These are phyloP conservation scores for Thinopyrum elongatum DNA, from an alignment of 176 grass and related monocot species.

Conservation along the genomic window DNA sequence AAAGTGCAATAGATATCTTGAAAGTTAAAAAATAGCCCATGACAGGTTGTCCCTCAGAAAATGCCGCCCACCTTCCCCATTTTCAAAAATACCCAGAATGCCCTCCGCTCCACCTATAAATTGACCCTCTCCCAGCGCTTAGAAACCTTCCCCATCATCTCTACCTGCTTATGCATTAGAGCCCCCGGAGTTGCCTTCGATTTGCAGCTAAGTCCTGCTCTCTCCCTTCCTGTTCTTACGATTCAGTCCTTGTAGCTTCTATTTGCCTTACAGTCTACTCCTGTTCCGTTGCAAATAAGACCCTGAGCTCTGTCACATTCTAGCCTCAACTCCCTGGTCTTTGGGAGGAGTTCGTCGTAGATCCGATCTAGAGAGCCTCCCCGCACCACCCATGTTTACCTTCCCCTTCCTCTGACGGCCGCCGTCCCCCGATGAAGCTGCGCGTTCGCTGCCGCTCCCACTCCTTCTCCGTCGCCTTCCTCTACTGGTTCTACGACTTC, in stretches of 20 bases:
- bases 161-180: neutral
- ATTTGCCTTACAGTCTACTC: neutral
- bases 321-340: neutral
- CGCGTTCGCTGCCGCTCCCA: slow-evolving; percentile 54
- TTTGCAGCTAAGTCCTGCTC: slow-evolving; percentile 39
- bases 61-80: slow-evolving; percentile 21
- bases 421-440: slow-evolving; percentile 52
- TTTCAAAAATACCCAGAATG: neutral
- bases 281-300: neutral
- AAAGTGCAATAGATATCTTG: neutral
- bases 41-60: slow-evolving; percentile 37
- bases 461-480: slow-evolving; percentile 76
- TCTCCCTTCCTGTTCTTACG: neutral
- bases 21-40: neutral
- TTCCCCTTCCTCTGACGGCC: slow-evolving; percentile 38
- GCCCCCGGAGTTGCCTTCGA: neutral
- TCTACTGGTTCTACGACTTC: slow-evolving; percentile 88
- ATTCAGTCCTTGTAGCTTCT: neutral
- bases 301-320: slow-evolving; percentile 15
- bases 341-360: neutral
- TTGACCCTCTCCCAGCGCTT: fast-evolving
- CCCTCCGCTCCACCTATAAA: slow-evolving; percentile 39
- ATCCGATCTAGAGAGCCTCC: neutral
- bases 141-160: slow-evolving; percentile 23
- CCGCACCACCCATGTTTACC: slow-evolving; percentile 30